Evolutionary conservation across 2,329 filamentous ascomycete genomes (phyloP), one percentile per base, ranked within the genome.

Genomic region (Penicillium corylophilum): DNA sequence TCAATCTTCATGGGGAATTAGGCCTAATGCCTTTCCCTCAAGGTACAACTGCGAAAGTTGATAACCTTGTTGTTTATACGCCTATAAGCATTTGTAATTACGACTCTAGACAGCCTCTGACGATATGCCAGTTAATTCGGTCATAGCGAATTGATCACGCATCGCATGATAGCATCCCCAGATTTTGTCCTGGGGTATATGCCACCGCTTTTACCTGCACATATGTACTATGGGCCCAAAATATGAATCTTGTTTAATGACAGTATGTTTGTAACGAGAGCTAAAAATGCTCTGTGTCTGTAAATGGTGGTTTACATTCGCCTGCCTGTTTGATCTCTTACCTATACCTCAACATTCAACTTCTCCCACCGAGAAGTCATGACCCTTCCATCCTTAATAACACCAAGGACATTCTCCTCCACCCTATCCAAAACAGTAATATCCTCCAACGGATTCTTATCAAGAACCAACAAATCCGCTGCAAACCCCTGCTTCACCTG

Each of bases 381-480:
- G 44, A 83, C 71, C n/a, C 77, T 68, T 1, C 82, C 81, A 33
- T 81, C 80, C 61, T 84, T 83, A 18, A 84, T 70, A 0, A 83
- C 79, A 2, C 72, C 76, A 39, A 82, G 56, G 7, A 83, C 51
- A 16, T 74, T 69, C 58, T 73, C 70, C 44, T 82, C 75, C 2
- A 75, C 75, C 36, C 69, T 60, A 53, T 79, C 79, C 23, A 85
- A 61, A 4, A 82, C 67, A 0, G 72, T 71, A 16, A 84, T 74
- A 60, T 84, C 75, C n/a, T 82, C 74, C 46, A 85, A 63, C 2
- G 82, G 82, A 57, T 83, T 83, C 38, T 60, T 57, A 35, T 77
- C 76, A 38, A 83, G 58, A 2, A 84, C 67, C 26, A 84, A 55
- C 38, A 85, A 40, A 63, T 85, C 82, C 0, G 81, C 82, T 2